phyloP scores from a whole-genome alignment of 1,139 yeast species.

The Diutina pseudorugosa region DNA sequence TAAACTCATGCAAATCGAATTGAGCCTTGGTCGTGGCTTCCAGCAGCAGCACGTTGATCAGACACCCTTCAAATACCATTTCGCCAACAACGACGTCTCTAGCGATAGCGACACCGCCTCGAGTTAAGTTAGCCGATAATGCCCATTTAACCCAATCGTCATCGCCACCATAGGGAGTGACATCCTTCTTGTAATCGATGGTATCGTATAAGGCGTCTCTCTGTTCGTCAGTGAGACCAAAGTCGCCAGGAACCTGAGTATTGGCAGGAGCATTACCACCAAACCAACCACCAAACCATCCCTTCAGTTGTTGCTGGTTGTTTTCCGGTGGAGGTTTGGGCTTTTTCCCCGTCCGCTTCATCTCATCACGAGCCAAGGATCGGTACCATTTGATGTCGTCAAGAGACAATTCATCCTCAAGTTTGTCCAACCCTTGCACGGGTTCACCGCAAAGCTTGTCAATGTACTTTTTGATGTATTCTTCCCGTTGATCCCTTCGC shows the following conservation, averaged over 20 bases:
- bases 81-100: slow-evolving; percentile 81
- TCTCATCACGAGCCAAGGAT: slow-evolving; percentile 51
- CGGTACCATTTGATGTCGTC: slow-evolving; percentile 83
- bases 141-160: neutral
- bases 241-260: slow-evolving; percentile 14
- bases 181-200: slow-evolving; percentile 80
- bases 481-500: slow-evolving; percentile 59
- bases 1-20: slow-evolving; percentile 67
- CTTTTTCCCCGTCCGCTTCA: neutral
- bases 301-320: slow-evolving; percentile 6
- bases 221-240: slow-evolving; percentile 50
- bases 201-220: slow-evolving; percentile 82
- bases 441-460: slow-evolving; percentile 23
- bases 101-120: neutral
- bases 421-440: slow-evolving; percentile 26
- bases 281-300: slow-evolving; percentile 13
- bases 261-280: slow-evolving; percentile 14
- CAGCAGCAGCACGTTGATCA: slow-evolving; percentile 60
- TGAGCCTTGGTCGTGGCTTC: slow-evolving; percentile 67
- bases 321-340: neutral
- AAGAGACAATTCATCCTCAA: slow-evolving; percentile 51
- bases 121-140: neutral
- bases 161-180: slow-evolving; percentile 9
- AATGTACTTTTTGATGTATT: slow-evolving; percentile 64
- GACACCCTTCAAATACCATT: slow-evolving; percentile 72